Evolutionary conservation across 2,329 filamentous ascomycete genomes (phyloP).

Genomic region (Verticillium nubilum): DNA sequence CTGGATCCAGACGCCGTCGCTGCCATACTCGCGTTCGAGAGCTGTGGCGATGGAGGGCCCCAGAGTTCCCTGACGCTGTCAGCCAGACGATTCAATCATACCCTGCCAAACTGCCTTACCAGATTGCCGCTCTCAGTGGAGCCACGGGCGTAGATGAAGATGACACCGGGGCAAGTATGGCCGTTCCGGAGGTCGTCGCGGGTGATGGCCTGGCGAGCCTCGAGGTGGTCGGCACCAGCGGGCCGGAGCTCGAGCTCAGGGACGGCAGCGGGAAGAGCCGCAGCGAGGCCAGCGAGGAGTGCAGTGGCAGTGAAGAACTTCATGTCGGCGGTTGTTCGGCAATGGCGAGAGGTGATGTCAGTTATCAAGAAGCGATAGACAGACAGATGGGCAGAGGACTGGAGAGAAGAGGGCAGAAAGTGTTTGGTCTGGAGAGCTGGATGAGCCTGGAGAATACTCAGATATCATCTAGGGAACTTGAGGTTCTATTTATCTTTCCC

Average conservation of each 20-base stretch:
- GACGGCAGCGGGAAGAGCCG: neutral
- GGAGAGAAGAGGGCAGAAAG: neutral
- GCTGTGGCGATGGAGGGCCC: constrained; percentile 20
- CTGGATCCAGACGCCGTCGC: constrained; percentile 29
- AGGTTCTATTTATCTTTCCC: neutral
- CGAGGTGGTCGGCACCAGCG: neutral
- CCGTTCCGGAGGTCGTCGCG: constrained; percentile 1
- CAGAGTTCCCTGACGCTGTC: constrained; percentile 7
- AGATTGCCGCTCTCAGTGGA: constrained; percentile 32
- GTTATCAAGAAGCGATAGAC: neutral
- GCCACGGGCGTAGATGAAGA: constrained; percentile 33
- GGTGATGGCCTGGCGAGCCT: constrained; percentile 1
- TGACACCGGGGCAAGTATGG: constrained; percentile 14
- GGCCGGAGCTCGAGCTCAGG: neutral
- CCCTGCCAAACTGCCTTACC: constrained; percentile 21
- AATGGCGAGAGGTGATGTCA: neutral
- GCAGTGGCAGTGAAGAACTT: constrained; percentile 1
- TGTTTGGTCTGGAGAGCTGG: neutral
- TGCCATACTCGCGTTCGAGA: constrained; percentile 19
- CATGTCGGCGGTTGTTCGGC: neutral
- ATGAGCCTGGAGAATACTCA: neutral
- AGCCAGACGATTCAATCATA: no score
- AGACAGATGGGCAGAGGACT: neutral
- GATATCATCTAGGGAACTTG: neutral
- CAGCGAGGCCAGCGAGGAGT: neutral